A percentile compares a stretch with the other conserved stretches of the same genome.
phyloP scores from a whole-genome alignment of 2,329 filamentous ascomycete species.

The Trichoderma guizhouense region DNA sequence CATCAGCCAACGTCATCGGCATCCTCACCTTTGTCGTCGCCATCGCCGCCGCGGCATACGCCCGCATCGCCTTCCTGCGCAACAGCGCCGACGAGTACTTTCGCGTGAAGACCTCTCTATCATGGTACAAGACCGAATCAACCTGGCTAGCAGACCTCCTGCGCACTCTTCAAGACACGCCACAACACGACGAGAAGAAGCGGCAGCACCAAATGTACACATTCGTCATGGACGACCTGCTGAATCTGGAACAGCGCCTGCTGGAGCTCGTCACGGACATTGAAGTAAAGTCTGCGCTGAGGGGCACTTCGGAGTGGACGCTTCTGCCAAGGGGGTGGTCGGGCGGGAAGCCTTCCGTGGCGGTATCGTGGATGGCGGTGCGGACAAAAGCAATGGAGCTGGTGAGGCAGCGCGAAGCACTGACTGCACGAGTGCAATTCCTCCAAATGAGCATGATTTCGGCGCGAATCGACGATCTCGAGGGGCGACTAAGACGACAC shows the following conservation, averaged over 20 bases:
- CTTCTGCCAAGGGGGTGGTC: slow-evolving; percentile 39
- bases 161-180: slow-evolving; percentile 26
- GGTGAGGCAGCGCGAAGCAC: slow-evolving; percentile 43
- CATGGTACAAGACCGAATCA: slow-evolving; percentile 49
- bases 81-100: slow-evolving; percentile 48
- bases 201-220: slow-evolving; percentile 45
- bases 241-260: slow-evolving; percentile 41
- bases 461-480: slow-evolving; percentile 24
- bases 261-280: slow-evolving; percentile 45
- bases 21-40: slow-evolving; percentile 49
- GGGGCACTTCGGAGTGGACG: slow-evolving; percentile 30
- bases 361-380: slow-evolving; percentile 44
- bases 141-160: slow-evolving; percentile 44
- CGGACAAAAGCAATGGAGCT: slow-evolving; percentile 44
- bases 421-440: slow-evolving; percentile 45
- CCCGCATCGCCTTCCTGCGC: slow-evolving; percentile 42
- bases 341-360: slow-evolving; percentile 36
- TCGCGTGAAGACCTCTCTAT: slow-evolving; percentile 44
- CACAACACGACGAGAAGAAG: slow-evolving; percentile 17
- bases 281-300: slow-evolving; percentile 31
- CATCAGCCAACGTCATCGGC: slow-evolving; percentile 42
- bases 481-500: slow-evolving; percentile 31
- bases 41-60: slow-evolving; percentile 42
- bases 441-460: slow-evolving; percentile 40
- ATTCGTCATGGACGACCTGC: slow-evolving; percentile 44